A percentile compares a stretch with the other conserved stretches of the same genome.
phyloP scores from a whole-genome alignment of 2,329 filamentous ascomycete species.

The Furcasterigmium sp. region DNA sequence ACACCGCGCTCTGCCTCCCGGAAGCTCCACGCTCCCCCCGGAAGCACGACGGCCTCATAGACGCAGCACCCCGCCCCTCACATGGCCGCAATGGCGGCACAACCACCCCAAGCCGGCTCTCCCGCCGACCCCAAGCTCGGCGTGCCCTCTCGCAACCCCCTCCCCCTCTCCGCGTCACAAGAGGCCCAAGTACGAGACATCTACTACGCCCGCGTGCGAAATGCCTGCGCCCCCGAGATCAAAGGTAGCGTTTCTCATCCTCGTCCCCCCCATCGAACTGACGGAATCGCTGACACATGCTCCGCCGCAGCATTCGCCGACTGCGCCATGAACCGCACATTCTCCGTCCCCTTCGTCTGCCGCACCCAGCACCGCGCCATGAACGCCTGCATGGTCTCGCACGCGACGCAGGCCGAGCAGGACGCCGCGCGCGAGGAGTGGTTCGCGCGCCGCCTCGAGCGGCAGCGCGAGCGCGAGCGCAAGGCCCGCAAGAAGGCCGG shows the following conservation, averaged over 20 bases:
- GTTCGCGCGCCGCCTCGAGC: slow-evolving; percentile 73
- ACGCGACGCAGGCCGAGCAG: slow-evolving; percentile 79
- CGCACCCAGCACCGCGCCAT: slow-evolving; percentile 73
- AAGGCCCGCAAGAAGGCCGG: slow-evolving; percentile 54
- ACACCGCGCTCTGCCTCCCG: too few species aligned
- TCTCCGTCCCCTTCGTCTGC: slow-evolving; percentile 85
- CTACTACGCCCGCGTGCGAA: slow-evolving; percentile 74
- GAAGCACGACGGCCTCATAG: background rate
- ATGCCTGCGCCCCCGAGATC: slow-evolving; percentile 71
- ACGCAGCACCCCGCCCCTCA: slow-evolving; percentile 2
- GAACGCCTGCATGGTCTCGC: slow-evolving; percentile 88
- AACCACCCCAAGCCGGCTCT: slow-evolving; percentile 21
- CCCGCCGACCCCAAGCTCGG: slow-evolving; percentile 20
- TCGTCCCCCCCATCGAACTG: background rate
- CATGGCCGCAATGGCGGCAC: slow-evolving; percentile 35
- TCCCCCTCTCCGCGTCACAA: slow-evolving; percentile 77
- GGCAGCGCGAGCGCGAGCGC: slow-evolving; percentile 61
- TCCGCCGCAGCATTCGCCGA: slow-evolving; percentile 73
- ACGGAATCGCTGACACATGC: background rate
- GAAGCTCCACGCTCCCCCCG: too few species aligned
- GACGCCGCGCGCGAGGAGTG: slow-evolving; percentile 90
- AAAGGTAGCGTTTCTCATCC: too few species aligned
- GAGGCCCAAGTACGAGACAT: slow-evolving; percentile 77
- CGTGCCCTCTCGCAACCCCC: slow-evolving; percentile 66
- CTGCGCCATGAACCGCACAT: slow-evolving; percentile 80